Evolutionary conservation across 768 basidiomycete species (phyloP), one percentile per base, ranked within the genome.

Genomic region (Tephrocybe rancida): DNA sequence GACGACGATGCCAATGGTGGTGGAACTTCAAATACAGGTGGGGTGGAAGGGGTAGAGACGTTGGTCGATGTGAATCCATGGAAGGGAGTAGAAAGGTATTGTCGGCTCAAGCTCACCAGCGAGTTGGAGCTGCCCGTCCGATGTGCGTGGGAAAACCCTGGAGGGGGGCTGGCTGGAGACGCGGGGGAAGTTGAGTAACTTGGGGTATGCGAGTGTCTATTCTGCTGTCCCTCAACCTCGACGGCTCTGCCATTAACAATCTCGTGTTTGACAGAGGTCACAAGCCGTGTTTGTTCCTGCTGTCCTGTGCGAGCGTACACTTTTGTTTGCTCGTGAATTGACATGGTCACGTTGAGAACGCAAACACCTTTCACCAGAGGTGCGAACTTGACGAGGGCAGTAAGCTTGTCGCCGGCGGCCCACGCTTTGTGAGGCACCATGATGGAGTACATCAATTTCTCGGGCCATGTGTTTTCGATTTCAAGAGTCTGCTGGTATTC

Each of bases 401-500:
- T 87, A 51, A 97, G 73, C 9, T 79, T 80, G 69, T 98, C 95
- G 5, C 95, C 95, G 0, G 87, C 90, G 0, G 94, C 92, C 86
- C 90, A 98, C 0, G 95, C 96, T 66, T 95, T 96, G 78, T 96
- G 94, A 0, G 95, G 95, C 27, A 98, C 71, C 74, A 94, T 90
- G 64, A 93, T 83, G 5, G 89, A 87, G 69, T 96, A 98, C 95
- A 95, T 96, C 71, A 97, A 75, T 73, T 98, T 98, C 19, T 88
- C 89, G 0, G 96, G 95, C 96, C 96, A 98, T 14, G 94, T 95
- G 68, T 95, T 97, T 70, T 97, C 92, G 59, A 92, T 87, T 68
- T 98, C 96, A 53, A 97, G 81, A 1, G 93, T 93, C 66, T 98
- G 95, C 63, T 93, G 95, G 75, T 92, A 98, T 69, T 98, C 96